Evolutionary conservation across 2,329 filamentous ascomycete species (phyloP).

Genomic region (Daldinia sp.): DNA sequence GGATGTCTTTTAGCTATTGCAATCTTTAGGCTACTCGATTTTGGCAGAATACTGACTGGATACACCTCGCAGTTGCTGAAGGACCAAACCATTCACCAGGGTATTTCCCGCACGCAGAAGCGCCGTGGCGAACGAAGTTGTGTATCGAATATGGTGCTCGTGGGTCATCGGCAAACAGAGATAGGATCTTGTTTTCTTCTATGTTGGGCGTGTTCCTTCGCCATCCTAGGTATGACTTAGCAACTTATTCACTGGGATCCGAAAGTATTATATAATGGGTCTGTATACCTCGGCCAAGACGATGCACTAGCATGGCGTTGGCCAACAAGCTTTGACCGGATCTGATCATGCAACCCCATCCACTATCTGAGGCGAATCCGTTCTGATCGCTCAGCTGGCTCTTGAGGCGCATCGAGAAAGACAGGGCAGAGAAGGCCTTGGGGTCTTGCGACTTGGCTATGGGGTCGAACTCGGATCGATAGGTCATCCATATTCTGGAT

Average conservation of each 20-base stretch:
- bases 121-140: constrained; percentile 90
- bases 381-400: constrained; percentile 81
- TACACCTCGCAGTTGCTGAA: constrained; percentile 94
- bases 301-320: constrained; percentile 80
- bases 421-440: constrained; percentile 77
- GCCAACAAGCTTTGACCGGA: constrained; percentile 94
- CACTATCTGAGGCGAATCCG: constrained; percentile 92
- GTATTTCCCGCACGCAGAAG: constrained; percentile 88
- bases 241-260: constrained; percentile 15
- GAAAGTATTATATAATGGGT: neutral
- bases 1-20: constrained; percentile 14
- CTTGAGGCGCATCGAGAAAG: constrained; percentile 85
- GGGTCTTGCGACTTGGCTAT: constrained; percentile 85
- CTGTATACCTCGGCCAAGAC: constrained; percentile 79
- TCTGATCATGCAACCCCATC: constrained; percentile 99
- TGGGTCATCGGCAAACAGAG: constrained; percentile 88
- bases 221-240: constrained; percentile 70
- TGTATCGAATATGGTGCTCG: constrained; percentile 94
- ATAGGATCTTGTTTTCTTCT: constrained; percentile 78
- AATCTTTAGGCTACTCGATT: neutral
- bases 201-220: constrained; percentile 68
- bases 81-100: constrained; percentile 99
- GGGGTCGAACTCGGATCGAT: constrained; percentile 84
- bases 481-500: constrained; percentile 95
- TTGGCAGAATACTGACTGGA: constrained; percentile 73